Evolutionary conservation across 1,139 yeast species (phyloP), one percentile per base, ranked within the genome.

Genomic region (Taphrina deformans): DNA sequence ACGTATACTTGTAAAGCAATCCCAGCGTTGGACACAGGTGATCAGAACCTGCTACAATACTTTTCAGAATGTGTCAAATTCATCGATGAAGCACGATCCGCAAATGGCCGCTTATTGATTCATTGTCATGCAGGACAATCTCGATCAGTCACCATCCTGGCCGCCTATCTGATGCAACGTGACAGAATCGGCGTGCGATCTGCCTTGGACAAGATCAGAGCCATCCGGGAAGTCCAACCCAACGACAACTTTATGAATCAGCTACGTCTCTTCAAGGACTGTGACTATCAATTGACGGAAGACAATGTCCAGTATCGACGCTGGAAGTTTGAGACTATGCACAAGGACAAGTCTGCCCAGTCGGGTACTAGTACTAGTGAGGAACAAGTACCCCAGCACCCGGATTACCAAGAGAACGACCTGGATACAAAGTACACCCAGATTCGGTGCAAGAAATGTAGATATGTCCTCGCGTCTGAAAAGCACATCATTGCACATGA

Each of bases 131-230:
- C 96, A 33, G 99, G 99, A 0, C 83, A 85, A 29, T 89, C 96
- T 1, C 78, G 99, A 69, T 87, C 96, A 0, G 89, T 84, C 0
- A 78, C 96, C 0, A 79, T 90, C 35, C 78, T 85, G 14, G 80
- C 86, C 48, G 96, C 96, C 1, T 93, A 87, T 74, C 75, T 93
- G 68, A 91, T 93, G 95, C 83, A 83, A 72, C 82, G 83, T 68
- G 85, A 87, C 75, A 81, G 83, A 7, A 79, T 89, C 73, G 76
- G 78, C 7, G 76, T 84, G 18, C 79, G 82, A 12, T 85, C 85
- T 68, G 87, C 97, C 0, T 72, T 89, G 9, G 85, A 87, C 75
- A 91, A 92, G 0, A 86, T 93, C 23, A 82, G 80, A 70, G 75
- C 91, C 65, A 85, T 83, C 69, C 80, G 87, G 68, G 78, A 79